Conservation (phyloP, 495 filamentous ascomycete species). For the Trichoderma orchidacearum region DNA sequence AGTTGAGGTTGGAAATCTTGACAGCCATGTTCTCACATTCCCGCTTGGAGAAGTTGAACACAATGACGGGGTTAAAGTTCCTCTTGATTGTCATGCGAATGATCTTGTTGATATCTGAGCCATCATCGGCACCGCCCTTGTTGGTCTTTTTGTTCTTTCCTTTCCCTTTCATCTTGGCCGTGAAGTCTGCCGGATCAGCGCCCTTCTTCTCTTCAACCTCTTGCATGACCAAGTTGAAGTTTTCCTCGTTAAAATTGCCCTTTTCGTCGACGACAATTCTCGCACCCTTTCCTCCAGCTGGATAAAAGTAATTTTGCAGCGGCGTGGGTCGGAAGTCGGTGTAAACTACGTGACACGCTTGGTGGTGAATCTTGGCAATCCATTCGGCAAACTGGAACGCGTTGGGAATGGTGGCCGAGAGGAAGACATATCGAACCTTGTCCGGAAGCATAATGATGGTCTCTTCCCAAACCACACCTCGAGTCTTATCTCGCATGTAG, state of each 20-base stretch:
- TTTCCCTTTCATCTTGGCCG: slow-evolving; percentile 66
- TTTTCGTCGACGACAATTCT: slow-evolving; percentile 94
- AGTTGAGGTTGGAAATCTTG: slow-evolving; percentile 71
- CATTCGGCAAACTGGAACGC: slow-evolving; percentile 99
- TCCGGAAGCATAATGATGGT: slow-evolving; percentile 95
- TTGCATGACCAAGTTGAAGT: slow-evolving; percentile 91
- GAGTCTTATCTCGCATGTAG: slow-evolving; percentile 86
- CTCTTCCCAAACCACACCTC: slow-evolving; percentile 98
- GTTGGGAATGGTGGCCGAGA: slow-evolving; percentile 98
- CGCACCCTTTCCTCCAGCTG: slow-evolving; percentile 83
- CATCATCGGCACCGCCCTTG: slow-evolving; percentile 58
- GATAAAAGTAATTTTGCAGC: slow-evolving; percentile 95
- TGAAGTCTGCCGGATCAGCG: slow-evolving; percentile 62
- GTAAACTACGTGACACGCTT: slow-evolving; percentile 97
- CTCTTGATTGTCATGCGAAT: slow-evolving; percentile 97
- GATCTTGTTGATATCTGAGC: slow-evolving; percentile 88
- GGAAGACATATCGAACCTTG: slow-evolving; percentile 95
- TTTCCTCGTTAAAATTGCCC: slow-evolving; percentile 84
- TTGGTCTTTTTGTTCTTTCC: slow-evolving; percentile 85
- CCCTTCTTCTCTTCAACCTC: slow-evolving; percentile 79
- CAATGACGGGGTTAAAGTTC: slow-evolving; percentile 92
- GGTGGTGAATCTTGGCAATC: slow-evolving; percentile 92
- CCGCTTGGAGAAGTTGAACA: slow-evolving; percentile 98
- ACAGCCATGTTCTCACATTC: slow-evolving; percentile 83
- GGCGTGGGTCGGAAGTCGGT: slow-evolving; percentile 96